A percentile compares a stretch with the other conserved stretches of the same genome.
phyloP scores from a whole-genome alignment of 345 rosid genomes.

The Trapa bicornis region DNA sequence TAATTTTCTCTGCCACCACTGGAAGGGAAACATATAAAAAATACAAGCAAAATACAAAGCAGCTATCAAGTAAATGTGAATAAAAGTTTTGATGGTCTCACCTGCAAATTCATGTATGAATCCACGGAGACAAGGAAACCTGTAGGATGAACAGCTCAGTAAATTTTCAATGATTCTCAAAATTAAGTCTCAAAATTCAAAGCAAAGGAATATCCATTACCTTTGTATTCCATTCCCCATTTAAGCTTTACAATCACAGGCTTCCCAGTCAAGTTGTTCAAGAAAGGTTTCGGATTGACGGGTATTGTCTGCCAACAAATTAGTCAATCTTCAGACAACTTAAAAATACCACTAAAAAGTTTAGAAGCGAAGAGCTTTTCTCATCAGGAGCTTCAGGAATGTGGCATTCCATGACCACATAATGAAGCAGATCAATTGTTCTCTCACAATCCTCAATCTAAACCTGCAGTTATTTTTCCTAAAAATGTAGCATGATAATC shows the following conservation, averaged over 20 bases:
- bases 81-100: conserved; percentile 6
- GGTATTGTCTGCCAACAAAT: conserved; percentile 52
- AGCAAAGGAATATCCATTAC: conserved; percentile 10
- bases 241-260: conserved; percentile 77
- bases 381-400: background rate
- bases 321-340: background rate
- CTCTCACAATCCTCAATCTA: background rate
- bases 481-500: background rate
- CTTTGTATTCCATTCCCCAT: conserved; percentile 97
- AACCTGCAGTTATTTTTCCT: background rate
- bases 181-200: background rate
- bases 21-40: background rate
- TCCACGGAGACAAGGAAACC: conserved; percentile 92
- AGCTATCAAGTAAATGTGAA: background rate
- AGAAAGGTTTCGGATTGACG: conserved; percentile 77
- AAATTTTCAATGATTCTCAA: background rate
- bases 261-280: conserved; percentile 86
- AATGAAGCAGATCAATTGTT: too few relatives aligned
- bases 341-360: background rate
- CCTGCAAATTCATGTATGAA: conserved; percentile 98
- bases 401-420: background rate
- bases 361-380: background rate
- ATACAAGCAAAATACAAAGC: background rate
- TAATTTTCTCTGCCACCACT: background rate
- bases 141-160: conserved; percentile 11